Percentiles rank a stretch among this genome's conserved stretches.
Conservation (phyloP, 192 early-diverging fungal genomes). For the Lobosporangium transversale region DNA sequence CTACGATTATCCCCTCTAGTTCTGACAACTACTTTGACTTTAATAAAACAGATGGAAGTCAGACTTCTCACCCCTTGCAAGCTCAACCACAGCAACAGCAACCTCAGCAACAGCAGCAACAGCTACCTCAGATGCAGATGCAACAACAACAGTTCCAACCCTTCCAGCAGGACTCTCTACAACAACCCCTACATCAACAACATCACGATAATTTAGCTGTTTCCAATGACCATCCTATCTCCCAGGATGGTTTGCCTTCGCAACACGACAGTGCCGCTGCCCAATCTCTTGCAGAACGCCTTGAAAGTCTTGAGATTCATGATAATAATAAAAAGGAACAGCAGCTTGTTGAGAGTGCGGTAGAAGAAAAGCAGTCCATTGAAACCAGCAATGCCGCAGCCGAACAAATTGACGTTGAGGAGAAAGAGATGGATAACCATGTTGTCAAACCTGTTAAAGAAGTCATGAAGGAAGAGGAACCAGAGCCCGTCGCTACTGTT, state of each 20-base stretch:
- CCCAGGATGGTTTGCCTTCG: not conserved
- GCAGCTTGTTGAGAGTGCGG: not conserved
- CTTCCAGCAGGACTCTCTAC: conserved; percentile 15
- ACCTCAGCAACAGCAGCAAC: conserved; percentile 39
- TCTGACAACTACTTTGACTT: conserved; percentile 46
- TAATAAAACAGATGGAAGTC: conserved; percentile 24
- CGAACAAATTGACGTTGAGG: not conserved
- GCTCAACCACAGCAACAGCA: conserved; percentile 24
- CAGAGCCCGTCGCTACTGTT: not conserved
- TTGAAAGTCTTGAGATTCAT: conserved; percentile 10
- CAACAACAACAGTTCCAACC: conserved; percentile 40
- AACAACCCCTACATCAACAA: conserved; percentile 1
- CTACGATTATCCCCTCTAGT: conserved; percentile 38
- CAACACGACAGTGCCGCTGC: not conserved
- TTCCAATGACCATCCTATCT: not conserved
- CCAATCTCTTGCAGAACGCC: not conserved
- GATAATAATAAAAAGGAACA: not conserved
- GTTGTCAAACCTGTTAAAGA: conserved; percentile 2
- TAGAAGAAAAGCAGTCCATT: not conserved
- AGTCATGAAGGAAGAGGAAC: not conserved
- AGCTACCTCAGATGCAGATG: conserved; percentile 30
- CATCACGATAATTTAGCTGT: not conserved
- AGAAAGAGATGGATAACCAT: not conserved
- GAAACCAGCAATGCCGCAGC: not conserved
- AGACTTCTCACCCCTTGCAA: conserved; percentile 27